Evolutionary conservation across 257 asterid species (phyloP).

Genomic region (Paulownia fortunei): DNA sequence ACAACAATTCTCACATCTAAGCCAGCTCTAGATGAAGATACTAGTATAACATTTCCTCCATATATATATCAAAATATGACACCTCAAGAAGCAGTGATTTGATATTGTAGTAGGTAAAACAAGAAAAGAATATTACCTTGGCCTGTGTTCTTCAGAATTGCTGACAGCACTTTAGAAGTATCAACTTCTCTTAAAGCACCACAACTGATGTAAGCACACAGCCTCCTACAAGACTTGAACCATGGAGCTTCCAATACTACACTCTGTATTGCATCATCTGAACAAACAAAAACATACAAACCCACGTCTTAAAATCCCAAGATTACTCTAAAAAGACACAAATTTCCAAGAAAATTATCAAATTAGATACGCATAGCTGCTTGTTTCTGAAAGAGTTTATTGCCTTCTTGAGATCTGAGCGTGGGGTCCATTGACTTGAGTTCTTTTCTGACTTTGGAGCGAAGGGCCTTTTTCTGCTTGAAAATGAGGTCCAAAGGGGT

Average conservation of each 20-base stretch:
- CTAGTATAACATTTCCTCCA: neutral
- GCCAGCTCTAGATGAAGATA: slow-evolving; percentile 25
- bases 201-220: slow-evolving; percentile 92
- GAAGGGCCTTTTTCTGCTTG: slow-evolving; percentile 73
- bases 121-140: slow-evolving; percentile 47
- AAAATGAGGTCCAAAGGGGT: slow-evolving; percentile 58
- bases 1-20: slow-evolving; percentile 15
- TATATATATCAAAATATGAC: neutral
- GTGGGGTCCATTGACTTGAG: slow-evolving; percentile 83
- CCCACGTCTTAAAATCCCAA: slow-evolving; percentile 28
- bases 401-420: slow-evolving; percentile 83
- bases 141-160: slow-evolving; percentile 49
- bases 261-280: slow-evolving; percentile 87
- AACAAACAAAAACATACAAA: slow-evolving; percentile 22
- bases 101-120: neutral
- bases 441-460: slow-evolving; percentile 67
- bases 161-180: slow-evolving; percentile 62
- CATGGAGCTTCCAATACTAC: slow-evolving; percentile 84
- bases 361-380: slow-evolving; percentile 7
- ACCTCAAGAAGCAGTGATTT: neutral
- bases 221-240: slow-evolving; percentile 79
- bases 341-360: neutral
- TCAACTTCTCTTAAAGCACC: slow-evolving; percentile 92
- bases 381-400: neutral
- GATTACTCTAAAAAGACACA: neutral